phyloP scores from a whole-genome alignment of 441 rosid genomes.

The Francoa sonchifolia region DNA sequence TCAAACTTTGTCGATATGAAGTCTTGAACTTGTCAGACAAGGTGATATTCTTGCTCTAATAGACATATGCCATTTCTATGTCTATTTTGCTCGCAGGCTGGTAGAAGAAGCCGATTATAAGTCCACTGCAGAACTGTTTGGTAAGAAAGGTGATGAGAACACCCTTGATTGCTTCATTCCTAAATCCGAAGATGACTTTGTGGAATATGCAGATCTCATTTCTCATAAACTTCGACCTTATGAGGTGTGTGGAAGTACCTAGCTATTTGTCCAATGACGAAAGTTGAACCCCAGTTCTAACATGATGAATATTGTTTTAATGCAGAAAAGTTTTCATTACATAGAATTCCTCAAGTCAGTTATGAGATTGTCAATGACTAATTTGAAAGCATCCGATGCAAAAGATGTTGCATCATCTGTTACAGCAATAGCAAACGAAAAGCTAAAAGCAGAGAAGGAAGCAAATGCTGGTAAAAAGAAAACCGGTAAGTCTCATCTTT shows the following conservation, averaged over 20 bases:
- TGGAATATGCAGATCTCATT: constrained; percentile 82
- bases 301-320: background rate
- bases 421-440: constrained; percentile 17
- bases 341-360: constrained; percentile 46
- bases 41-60: background rate
- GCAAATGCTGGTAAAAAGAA: constrained; percentile 18
- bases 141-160: constrained; percentile 43
- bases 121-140: constrained; percentile 61
- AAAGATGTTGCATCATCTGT: constrained; percentile 18
- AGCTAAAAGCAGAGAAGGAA: constrained; percentile 19
- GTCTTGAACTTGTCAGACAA: background rate
- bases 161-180: constrained; percentile 67
- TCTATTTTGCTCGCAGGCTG: constrained; percentile 31
- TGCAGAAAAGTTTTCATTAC: constrained; percentile 84
- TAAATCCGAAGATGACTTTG: constrained; percentile 78
- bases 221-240: constrained; percentile 53
- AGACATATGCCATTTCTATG: background rate
- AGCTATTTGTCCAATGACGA: background rate
- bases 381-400: constrained; percentile 16
- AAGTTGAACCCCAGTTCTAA: constrained; percentile 6
- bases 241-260: constrained; percentile 37
- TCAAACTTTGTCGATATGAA: too few species aligned
- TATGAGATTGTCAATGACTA: constrained; percentile 15
- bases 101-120: constrained; percentile 87
- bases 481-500: constrained; percentile 1